These are phyloP conservation scores for Cryptosporidium sp. DNA, from an alignment of 169 alveolate species.

Conservation along the genomic window DNA sequence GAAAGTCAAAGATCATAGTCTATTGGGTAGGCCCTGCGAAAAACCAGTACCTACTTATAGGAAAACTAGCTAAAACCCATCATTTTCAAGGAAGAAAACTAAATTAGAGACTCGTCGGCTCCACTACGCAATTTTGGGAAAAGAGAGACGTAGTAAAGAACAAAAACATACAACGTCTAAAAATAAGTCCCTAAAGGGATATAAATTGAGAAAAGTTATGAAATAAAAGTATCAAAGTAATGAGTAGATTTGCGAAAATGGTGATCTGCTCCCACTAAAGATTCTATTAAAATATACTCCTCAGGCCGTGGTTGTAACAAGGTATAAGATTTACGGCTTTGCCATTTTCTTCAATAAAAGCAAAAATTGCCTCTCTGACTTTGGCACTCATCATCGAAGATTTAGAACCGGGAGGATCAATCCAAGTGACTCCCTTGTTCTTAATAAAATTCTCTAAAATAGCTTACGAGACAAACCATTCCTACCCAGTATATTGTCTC, in stretches of 20 bases:
- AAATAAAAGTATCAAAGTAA: not conserved
- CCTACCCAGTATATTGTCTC: not conserved
- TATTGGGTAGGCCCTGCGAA: not conserved
- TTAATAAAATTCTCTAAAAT: not conserved
- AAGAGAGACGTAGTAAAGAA: not conserved
- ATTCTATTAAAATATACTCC: constrained; percentile 22
- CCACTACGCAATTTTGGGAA: not conserved
- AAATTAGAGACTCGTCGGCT: too few relatives aligned
- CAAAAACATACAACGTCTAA: not conserved
- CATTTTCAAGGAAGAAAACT: too few relatives aligned
- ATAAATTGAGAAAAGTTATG: too few relatives aligned
- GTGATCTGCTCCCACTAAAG: constrained; percentile 4
- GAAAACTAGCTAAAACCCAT: not conserved
- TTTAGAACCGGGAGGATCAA: constrained; percentile 78
- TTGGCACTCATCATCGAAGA: constrained; percentile 72
- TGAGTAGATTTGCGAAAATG: not conserved
- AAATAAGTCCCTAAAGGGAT: not conserved
- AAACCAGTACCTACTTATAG: not conserved
- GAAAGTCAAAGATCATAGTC: constrained; percentile 6
- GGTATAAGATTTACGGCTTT: constrained; percentile 71
- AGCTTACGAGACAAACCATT: not conserved
- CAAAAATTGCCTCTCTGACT: constrained; percentile 32
- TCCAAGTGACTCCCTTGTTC: constrained; percentile 49
- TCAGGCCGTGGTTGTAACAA: constrained; percentile 77
- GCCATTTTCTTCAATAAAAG: constrained; percentile 65